Conservation (phyloP, 768 basidiomycete species). For the Suillus brevipes region DNA sequence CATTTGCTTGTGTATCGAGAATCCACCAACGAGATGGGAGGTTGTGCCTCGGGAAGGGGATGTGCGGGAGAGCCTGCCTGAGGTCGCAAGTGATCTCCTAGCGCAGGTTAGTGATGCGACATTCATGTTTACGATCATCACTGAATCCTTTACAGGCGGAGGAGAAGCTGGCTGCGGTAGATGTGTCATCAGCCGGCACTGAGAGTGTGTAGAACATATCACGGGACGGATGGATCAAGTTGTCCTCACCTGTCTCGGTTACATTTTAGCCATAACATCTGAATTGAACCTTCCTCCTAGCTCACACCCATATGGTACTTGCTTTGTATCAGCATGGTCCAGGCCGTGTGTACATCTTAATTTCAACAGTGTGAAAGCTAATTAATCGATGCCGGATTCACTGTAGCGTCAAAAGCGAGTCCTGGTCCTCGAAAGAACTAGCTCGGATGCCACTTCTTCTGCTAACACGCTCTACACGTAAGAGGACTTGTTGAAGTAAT, state of each 20-base stretch:
- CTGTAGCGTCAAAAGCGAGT: not conserved
- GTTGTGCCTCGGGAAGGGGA: conserved; percentile 60
- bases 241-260: not conserved
- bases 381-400: not conserved
- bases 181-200: conserved; percentile 16
- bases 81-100: conserved; percentile 60
- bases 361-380: not conserved
- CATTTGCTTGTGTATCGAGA: conserved; percentile 74
- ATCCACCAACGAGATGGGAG: conserved; percentile 73
- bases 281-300: not conserved
- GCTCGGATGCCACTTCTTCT: not conserved
- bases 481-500: not conserved
- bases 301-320: not conserved
- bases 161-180: conserved; percentile 22
- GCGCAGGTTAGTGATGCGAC: conserved; percentile 43
- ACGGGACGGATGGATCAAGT: not conserved
- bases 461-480: not conserved
- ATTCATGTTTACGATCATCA: not conserved
- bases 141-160: conserved; percentile 28
- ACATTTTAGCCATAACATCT: not conserved
- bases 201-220: conserved; percentile 26
- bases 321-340: not conserved
- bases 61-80: conserved; percentile 56
- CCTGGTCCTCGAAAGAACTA: not conserved
- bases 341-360: not conserved